Conservation (phyloP, 2,329 filamentous ascomycete species). For the Aspergillus quadricinctus region DNA sequence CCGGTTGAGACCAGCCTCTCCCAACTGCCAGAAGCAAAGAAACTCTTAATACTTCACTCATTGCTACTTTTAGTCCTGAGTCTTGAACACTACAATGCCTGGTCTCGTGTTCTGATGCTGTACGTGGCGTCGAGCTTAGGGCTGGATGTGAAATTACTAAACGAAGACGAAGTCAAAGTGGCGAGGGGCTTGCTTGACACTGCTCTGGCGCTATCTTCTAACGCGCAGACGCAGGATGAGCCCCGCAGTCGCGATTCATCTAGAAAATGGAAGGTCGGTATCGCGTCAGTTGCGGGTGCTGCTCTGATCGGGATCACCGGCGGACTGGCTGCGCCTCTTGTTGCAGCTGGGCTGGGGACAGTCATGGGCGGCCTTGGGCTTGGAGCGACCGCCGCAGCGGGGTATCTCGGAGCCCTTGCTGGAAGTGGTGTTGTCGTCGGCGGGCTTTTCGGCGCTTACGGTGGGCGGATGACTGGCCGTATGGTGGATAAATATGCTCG, state of each 20-base stretch:
- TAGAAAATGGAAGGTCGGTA: conserved; percentile 74
- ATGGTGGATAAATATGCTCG: conserved; percentile 85
- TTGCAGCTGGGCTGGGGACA: conserved; percentile 73
- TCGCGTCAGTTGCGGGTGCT: conserved; percentile 83
- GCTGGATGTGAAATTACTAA: conserved; percentile 61
- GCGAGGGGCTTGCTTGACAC: conserved; percentile 70
- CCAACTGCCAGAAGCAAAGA: conserved; percentile 38
- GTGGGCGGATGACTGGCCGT: conserved; percentile 73
- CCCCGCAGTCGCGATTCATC: conserved; percentile 61
- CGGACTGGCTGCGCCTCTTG: conserved; percentile 71
- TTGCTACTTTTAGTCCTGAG: conserved; percentile 70
- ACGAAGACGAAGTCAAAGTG: conserved; percentile 69
- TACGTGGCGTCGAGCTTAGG: conserved; percentile 66
- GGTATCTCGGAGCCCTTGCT: conserved; percentile 73
- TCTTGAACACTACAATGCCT: conserved; percentile 70
- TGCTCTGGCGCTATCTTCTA: conserved; percentile 71
- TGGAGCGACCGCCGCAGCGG: conserved; percentile 67
- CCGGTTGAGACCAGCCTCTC: conserved; percentile 57
- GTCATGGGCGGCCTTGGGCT: conserved; percentile 74
- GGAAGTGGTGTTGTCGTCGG: conserved; percentile 77
- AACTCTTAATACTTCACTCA: conserved; percentile 65
- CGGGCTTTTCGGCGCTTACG: conserved; percentile 87
- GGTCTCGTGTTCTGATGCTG: conserved; percentile 67
- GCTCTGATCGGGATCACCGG: conserved; percentile 80
- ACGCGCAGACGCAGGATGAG: conserved; percentile 70